Evolutionary conservation across 805 yeast species (phyloP), one percentile per base, ranked within the genome.

Genomic region (Candida vartiovaarae): DNA sequence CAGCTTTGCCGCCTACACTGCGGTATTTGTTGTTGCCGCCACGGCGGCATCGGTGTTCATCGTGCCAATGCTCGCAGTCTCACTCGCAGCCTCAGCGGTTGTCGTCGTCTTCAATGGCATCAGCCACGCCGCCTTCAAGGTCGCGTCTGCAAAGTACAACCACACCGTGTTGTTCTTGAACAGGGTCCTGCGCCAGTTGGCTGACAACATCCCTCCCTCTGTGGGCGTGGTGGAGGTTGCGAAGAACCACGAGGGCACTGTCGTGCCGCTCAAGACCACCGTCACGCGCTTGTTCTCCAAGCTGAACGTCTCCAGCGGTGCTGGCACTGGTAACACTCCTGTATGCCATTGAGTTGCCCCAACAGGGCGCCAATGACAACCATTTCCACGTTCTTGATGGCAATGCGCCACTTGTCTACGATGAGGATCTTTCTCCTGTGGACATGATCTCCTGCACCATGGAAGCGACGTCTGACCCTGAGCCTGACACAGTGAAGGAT

Each of bases 141-240:
- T 49, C 5, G 62, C 62, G 3, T 49, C 58, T 3, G 44, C 61
- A 5, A 49, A 57, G 36, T 58, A 55, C 42, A 53, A 52, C 47
- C 53, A 49, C 20, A 48, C 54, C 2, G 60, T 57, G 4, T 39
- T 56, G 30, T 52, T 58, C 34, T 45, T 58, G 32, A 55, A 55
- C 43, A 54, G 52, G 15, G 32, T 53, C n/a, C 51, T 53, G 31
- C 54, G 59, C 45, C 49, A 44, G 33, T 42, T 53, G 54, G 55
- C 53, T 49, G 58, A 51, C 36, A 51, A 45, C 39, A 51, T 59
- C 30, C 63, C 63, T 8, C 62, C 63, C 7, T 56, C 60, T 23
- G 60, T 59, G 25, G 62, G 61, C 7, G 39, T 45, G 15, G 45
- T 40, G 15, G 62, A 58, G 38, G 45, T 51, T n/a, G 20, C 6